These are phyloP conservation scores for Myxozyma neotropica DNA, from an alignment of 805 yeast genomes.

Conservation along the genomic window DNA sequence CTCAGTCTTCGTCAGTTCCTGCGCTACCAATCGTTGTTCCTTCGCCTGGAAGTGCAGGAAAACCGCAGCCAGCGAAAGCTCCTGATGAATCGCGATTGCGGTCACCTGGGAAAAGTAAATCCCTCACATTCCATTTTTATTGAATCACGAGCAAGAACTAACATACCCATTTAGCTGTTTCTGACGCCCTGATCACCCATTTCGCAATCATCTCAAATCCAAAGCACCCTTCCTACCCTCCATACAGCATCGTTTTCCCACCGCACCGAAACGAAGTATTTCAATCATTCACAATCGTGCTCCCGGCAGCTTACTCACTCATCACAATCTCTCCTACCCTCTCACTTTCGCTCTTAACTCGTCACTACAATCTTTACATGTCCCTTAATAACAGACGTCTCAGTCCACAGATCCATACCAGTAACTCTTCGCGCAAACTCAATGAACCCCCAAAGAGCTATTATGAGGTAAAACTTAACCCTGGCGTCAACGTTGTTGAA, in stretches of 20 bases:
- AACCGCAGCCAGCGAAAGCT: slow-evolving; percentile 9
- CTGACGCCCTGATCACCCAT: slow-evolving; percentile 30
- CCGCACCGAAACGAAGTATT: slow-evolving; percentile 29
- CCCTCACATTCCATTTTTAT: neutral
- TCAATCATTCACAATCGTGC: slow-evolving; percentile 30
- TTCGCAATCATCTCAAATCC: slow-evolving; percentile 24
- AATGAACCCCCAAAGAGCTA: slow-evolving; percentile 32
- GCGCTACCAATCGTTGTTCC: slow-evolving; percentile 26
- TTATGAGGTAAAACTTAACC: slow-evolving; percentile 30
- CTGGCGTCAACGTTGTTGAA: slow-evolving; percentile 32
- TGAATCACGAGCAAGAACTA: neutral
- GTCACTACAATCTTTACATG: slow-evolving; percentile 34
- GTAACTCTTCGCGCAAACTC: slow-evolving; percentile 12
- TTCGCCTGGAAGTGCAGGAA: slow-evolving; percentile 1
- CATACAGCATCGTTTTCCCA: slow-evolving; percentile 27
- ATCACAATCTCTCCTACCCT: slow-evolving; percentile 34
- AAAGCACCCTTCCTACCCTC: slow-evolving; percentile 15
- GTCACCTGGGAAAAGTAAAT: slow-evolving; percentile 25
- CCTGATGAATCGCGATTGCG: slow-evolving; percentile 30
- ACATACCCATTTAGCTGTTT: slow-evolving; percentile 10
- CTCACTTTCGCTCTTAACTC: slow-evolving; percentile 23
- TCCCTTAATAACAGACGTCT: slow-evolving; percentile 31
- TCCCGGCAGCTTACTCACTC: slow-evolving; percentile 27
- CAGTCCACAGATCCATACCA: slow-evolving; percentile 30
- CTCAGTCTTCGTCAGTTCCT: slow-evolving; percentile 16